Percentiles rank a stretch among this genome's conserved stretches.
phyloP scores from a whole-genome alignment of 1,139 yeast species.

The Lodderomyces beijingensis region DNA sequence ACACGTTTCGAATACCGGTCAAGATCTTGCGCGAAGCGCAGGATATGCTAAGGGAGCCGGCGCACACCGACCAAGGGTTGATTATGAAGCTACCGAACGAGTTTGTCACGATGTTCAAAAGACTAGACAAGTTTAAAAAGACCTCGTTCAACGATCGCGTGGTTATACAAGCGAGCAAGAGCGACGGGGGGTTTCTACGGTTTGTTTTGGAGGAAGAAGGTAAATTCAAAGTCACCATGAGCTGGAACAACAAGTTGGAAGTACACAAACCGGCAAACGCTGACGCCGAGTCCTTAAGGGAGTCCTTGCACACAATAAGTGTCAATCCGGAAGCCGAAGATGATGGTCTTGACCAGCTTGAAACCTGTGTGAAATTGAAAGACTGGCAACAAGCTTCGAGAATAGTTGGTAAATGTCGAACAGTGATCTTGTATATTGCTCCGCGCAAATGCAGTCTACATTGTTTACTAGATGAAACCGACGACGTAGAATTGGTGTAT shows the following conservation, averaged over 20 bases:
- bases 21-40: constrained; percentile 44
- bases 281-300: constrained; percentile 21
- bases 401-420: constrained; percentile 50
- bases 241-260: constrained; percentile 52
- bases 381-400: constrained; percentile 59
- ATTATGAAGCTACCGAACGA: constrained; percentile 48
- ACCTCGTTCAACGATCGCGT: constrained; percentile 28
- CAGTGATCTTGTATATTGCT: constrained; percentile 48
- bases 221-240: constrained; percentile 45
- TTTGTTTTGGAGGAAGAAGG: constrained; percentile 54
- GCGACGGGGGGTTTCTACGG: constrained; percentile 39
- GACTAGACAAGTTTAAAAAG: constrained; percentile 55
- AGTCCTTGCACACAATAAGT: constrained; percentile 11
- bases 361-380: constrained; percentile 41
- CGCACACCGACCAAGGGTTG: constrained; percentile 41
- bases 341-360: constrained; percentile 25
- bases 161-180: constrained; percentile 30
- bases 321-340: constrained; percentile 7
- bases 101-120: constrained; percentile 43
- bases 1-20: constrained; percentile 58
- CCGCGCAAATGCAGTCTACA: constrained; percentile 50
- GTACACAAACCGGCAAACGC: constrained; percentile 24
- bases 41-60: constrained; percentile 47
- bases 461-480: constrained; percentile 53
- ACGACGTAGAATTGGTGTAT: constrained; percentile 53